A percentile compares a stretch with the other conserved stretches of the same genome.
phyloP scores from a whole-genome alignment of 202 grass and related monocot species.

The Carex sylvatica region DNA sequence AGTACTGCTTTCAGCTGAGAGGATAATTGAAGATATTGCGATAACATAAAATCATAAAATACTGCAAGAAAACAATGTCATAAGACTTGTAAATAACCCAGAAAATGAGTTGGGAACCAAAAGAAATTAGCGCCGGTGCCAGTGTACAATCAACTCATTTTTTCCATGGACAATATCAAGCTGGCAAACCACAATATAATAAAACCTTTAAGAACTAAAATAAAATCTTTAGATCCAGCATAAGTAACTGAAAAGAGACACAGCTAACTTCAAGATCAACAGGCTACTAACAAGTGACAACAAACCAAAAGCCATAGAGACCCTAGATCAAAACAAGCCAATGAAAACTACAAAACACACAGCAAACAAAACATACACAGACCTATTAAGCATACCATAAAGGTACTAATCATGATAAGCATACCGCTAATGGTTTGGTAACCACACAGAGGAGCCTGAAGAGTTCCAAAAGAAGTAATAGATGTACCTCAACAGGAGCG shows the following conservation, averaged over 20 bases:
- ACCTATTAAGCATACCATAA: conserved; percentile 11
- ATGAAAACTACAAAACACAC: background rate
- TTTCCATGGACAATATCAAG: background rate
- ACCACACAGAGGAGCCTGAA: background rate
- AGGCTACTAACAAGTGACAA: conserved; percentile 10
- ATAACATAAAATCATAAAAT: conserved; percentile 1
- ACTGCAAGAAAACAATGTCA: background rate
- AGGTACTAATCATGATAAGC: conserved; percentile 20
- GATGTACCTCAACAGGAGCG: conserved; percentile 72
- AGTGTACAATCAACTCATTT: background rate
- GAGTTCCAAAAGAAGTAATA: background rate
- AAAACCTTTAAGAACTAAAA: background rate
- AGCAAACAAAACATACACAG: conserved; percentile 13
- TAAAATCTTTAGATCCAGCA: background rate
- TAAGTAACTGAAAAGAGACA: background rate
- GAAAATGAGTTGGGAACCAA: background rate
- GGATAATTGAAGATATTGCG: background rate
- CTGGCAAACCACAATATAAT: background rate
- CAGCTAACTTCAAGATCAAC: background rate
- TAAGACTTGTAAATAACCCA: conserved; percentile 6
- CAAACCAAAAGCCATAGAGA: conserved; percentile 10
- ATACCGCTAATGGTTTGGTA: conserved; percentile 17
- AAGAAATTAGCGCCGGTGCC: background rate
- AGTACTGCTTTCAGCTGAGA: background rate
- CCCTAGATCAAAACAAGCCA: background rate